Evolutionary conservation across 2,329 filamentous ascomycete genomes (phyloP).

Genomic region (Cladosporium sp.): DNA sequence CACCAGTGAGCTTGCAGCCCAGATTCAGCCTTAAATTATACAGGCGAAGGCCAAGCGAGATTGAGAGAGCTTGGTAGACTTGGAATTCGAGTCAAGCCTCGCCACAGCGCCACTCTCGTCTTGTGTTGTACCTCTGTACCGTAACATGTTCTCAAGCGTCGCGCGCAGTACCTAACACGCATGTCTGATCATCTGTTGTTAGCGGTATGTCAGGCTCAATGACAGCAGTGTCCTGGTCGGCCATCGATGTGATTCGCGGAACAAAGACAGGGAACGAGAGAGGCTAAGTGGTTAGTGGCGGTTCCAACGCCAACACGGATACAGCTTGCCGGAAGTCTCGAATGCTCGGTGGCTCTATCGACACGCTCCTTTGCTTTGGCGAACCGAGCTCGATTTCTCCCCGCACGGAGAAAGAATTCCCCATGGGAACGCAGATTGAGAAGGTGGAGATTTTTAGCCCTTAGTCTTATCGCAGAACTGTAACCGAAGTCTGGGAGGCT

Average conservation of each 20-base stretch:
- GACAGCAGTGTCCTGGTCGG: not conserved
- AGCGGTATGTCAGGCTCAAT: not conserved
- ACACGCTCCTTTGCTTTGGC: not conserved
- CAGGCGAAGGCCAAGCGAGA: not conserved
- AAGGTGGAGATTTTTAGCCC: not conserved
- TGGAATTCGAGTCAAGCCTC: constrained; percentile 10
- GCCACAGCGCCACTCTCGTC: constrained; percentile 9
- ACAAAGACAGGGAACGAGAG: not conserved
- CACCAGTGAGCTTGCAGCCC: constrained; percentile 16
- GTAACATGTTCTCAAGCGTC: not conserved
- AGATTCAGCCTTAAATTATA: constrained; percentile 3
- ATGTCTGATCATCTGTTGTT: not conserved
- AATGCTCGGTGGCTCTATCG: not conserved
- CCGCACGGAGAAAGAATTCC: constrained; percentile 7
- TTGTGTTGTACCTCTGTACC: not conserved
- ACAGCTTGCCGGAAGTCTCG: not conserved
- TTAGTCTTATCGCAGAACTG: not conserved
- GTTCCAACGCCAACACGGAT: not conserved
- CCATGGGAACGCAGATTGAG: not conserved
- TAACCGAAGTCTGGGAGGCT: not conserved
- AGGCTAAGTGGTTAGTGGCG: not conserved
- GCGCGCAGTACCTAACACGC: not conserved
- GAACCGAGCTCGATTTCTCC: constrained; percentile 5
- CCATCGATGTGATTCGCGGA: constrained; percentile 5
- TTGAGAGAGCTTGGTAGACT: not conserved